Evolutionary conservation across 768 basidiomycete species (phyloP), one percentile per base, ranked within the genome.

Genomic region (Leucogyrophana mollusca): DNA sequence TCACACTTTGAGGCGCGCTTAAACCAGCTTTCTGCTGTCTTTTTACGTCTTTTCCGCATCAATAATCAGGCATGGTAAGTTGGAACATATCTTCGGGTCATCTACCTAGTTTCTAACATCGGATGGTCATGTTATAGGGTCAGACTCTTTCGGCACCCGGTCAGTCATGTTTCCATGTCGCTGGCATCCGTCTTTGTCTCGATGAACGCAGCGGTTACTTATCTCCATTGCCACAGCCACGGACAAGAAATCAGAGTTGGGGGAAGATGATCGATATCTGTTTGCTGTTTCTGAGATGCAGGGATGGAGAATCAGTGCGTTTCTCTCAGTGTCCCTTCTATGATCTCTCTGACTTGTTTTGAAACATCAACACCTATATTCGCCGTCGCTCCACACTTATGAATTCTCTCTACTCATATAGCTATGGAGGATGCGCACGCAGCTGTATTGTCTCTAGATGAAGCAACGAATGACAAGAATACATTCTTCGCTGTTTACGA

Each of bases 401-500:
- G 55, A 54, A 46, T 50, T 42, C 43, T 50, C 34, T 50, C 50
- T 40, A 41, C 43, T 49, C 24, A 47, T 49, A 42, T 60, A 99
- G 95, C 85, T 57, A 98, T 99, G 96, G 96, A 99, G 71, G 95
- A 99, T 59, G 83, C 95, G 1, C 95, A 98, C 67, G 76, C 89
- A 14, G 75, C 81, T 32, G 69, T 89, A 21, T 72, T 94, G 37
- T 74, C 83, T 52, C 71, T 96, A 47, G 83, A 87, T 47, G 76
- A 76, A 34, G 70, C 52, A 57, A 49, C 49, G 23, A 61, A 69
- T 1, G 65, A 72, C 32, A 69, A 72, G 4, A 88, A 85, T 62
- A 78, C 90, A 1, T 94, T 97, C 71, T 96, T 98, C 58, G 95
- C 89, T 22, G 94, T 99, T 2, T 98, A 96, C 61, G 96, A 99